Evolutionary conservation across 148 eudicot genomes (phyloP), one percentile per base, ranked within the genome.

Genomic region (Linanthus parryae): DNA sequence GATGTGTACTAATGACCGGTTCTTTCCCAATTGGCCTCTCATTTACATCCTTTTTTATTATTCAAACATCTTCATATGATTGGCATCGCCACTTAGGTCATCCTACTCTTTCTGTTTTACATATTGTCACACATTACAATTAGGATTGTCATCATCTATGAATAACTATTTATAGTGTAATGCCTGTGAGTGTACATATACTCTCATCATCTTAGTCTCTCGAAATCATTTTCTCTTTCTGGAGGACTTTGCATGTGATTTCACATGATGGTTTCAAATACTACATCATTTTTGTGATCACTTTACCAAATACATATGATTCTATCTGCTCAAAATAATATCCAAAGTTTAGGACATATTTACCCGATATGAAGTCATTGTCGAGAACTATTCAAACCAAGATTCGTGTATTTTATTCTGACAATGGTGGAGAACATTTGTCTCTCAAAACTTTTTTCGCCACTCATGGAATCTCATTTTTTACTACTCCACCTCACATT

Each of bases 41-140:
- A 5, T 22, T 10, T n/a, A 7, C 24, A 5, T 12, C 30, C 29
- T 45, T 45, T 24, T 45, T 15, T 23, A 23, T 2, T 7, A 22
- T 45, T 5, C 22, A 45, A 25, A 45, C 30, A 8, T 0, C 50
- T 22, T 22, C 30, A 2, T 24, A 28, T 14, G 50, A 45, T 14
- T 45, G 50, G 50, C 50, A 45, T 22, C 26, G 9, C 24, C 8
- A 15, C 22, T 45, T 45, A 45, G 50, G 50, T 13, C 15, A 45
- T 45, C 50, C 50, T 2, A 2, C 50, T 21, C 24, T 22, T 19
- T 29, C 50, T 9, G 24, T 45, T 24, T 25, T 45, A 4, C 44
- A 40, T 40, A 40, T 40, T 40, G 18, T 40, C n/a, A n/a, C n/a
- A n/a, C 39, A 35, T 35, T 35, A 35, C 14, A 12, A 13, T 9